phyloP scores from a whole-genome alignment of 2,329 filamentous ascomycete species.

The Verticillium longisporum region DNA sequence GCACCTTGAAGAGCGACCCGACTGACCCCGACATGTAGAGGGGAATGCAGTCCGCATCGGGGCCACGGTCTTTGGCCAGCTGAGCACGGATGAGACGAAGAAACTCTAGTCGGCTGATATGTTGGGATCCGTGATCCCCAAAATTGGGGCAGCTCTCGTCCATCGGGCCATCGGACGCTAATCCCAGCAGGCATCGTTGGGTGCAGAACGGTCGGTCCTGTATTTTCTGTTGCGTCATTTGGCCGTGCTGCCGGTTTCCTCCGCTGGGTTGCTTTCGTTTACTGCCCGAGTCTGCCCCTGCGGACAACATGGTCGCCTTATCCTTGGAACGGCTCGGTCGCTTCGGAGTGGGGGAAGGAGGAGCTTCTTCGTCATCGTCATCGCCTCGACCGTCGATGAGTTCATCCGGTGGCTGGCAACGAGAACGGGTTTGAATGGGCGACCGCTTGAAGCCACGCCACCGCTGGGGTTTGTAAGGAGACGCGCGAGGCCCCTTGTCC shows the following conservation, averaged over 20 bases:
- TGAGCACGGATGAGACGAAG: slow-evolving; percentile 17
- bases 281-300: slow-evolving; percentile 1
- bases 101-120: slow-evolving; percentile 21
- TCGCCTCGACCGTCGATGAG: slow-evolving; percentile 3
- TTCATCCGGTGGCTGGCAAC: slow-evolving; percentile 6
- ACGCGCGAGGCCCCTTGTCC: slow-evolving; percentile 7
- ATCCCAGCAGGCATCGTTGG: slow-evolving; percentile 17
- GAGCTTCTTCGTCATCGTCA: slow-evolving; percentile 8
- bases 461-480: slow-evolving; percentile 17
- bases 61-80: slow-evolving; percentile 21
- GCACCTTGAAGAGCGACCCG: slow-evolving; percentile 29
- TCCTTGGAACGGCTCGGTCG: background rate
- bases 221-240: slow-evolving; percentile 10
- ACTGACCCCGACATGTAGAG: slow-evolving; percentile 16
- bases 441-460: slow-evolving; percentile 22
- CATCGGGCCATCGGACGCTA: slow-evolving; percentile 14
- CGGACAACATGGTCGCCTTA: slow-evolving; percentile 4
- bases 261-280: slow-evolving; percentile 2
- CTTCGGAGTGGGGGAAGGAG: slow-evolving; percentile 10
- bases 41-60: slow-evolving; percentile 19
- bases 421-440: slow-evolving; percentile 19
- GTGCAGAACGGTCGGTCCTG: slow-evolving; percentile 20
- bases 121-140: slow-evolving; percentile 13
- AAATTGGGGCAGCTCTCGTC: slow-evolving; percentile 22
- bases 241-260: slow-evolving; percentile 2